Evolutionary conservation across 148 eudicot genomes (phyloP).

Genomic region (Tetragonia tetragonoides): DNA sequence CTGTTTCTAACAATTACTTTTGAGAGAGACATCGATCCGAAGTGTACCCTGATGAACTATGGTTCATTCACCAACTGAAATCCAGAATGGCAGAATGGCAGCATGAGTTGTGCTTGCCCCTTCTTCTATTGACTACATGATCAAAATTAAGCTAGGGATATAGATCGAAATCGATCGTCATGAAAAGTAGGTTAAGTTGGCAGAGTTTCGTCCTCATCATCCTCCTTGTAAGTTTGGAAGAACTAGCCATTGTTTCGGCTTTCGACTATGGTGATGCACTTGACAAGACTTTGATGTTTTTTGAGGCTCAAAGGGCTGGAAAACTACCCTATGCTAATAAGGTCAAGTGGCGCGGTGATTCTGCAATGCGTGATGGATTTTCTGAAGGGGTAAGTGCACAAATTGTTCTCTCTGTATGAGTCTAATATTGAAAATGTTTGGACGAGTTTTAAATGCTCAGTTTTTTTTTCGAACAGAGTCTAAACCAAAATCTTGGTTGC

Average conservation of each 20-base stretch:
- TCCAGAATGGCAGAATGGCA: neutral
- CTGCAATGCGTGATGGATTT: slow-evolving; percentile 58
- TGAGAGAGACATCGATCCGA: slow-evolving; percentile 1
- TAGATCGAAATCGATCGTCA: neutral
- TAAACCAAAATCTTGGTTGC: too few relatives aligned
- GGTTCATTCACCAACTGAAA: neutral
- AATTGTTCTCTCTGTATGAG: too few relatives aligned
- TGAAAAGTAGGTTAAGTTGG: slow-evolving; percentile 14
- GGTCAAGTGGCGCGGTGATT: slow-evolving; percentile 63
- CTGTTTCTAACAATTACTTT: neutral
- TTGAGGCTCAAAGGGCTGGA: slow-evolving; percentile 78
- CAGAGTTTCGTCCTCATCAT: neutral
- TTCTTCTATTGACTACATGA: too few relatives aligned
- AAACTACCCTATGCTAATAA: slow-evolving; percentile 42
- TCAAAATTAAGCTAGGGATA: neutral
- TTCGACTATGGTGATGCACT: slow-evolving; percentile 59
- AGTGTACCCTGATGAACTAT: slow-evolving; percentile 9
- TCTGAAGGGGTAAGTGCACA: slow-evolving; percentile 53
- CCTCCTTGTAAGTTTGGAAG: slow-evolving; percentile 14
- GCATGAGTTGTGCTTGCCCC: neutral
- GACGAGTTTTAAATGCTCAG: neutral
- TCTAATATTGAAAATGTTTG: too few relatives aligned
- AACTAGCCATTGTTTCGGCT: neutral
- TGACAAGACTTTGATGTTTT: slow-evolving; percentile 55
- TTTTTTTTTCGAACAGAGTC: too few relatives aligned